phyloP scores from a whole-genome alignment of 192 early-diverging fungal species.

The Backusella liffmaniae region DNA sequence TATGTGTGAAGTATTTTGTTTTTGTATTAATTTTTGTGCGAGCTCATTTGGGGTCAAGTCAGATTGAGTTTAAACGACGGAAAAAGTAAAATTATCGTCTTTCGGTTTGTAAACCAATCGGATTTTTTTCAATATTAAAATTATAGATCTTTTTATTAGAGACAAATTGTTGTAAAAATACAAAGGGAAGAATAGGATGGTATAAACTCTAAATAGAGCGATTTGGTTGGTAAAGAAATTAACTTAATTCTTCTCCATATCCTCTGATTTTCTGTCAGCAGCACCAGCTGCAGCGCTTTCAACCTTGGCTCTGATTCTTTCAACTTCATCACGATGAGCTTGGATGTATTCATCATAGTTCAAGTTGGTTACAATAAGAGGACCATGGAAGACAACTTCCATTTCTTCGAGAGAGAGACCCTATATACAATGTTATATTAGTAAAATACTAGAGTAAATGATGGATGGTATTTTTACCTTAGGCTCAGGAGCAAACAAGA shows the following conservation, averaged over 20 bases:
- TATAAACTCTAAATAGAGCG: not conserved
- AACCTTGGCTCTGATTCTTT: conserved; percentile 16
- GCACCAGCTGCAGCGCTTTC: not conserved
- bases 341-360: conserved; percentile 14
- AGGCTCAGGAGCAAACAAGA: conserved; percentile 10
- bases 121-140: conserved; percentile 3
- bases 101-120: not conserved
- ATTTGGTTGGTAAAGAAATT: not conserved
- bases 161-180: not conserved
- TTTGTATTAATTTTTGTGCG: not conserved
- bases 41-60: not conserved
- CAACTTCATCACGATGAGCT: conserved; percentile 23
- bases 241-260: not conserved
- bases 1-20: not conserved
- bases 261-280: not conserved
- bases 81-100: not conserved
- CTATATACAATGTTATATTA: not conserved
- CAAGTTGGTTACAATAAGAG: conserved; percentile 23
- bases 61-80: conserved; percentile 1
- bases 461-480: not conserved
- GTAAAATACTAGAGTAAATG: not conserved
- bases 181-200: not conserved
- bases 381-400: conserved; percentile 26
- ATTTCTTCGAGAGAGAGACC: conserved; percentile 30
- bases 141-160: not conserved